These are phyloP conservation scores for Sugiyamaella floridensis DNA, from an alignment of 805 yeast species.

Conservation along the genomic window DNA sequence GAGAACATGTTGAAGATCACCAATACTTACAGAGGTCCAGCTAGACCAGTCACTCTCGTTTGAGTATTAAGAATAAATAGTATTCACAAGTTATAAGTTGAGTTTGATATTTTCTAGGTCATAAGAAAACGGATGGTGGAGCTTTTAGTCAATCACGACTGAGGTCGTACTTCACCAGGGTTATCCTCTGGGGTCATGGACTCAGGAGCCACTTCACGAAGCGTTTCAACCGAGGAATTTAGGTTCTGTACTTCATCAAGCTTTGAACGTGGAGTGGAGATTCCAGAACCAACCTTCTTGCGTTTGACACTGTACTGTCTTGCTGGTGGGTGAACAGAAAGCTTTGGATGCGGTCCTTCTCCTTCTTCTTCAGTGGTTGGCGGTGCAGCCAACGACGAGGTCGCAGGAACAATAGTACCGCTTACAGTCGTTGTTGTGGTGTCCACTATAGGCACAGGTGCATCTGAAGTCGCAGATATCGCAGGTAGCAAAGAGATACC, in stretches of 20 bases:
- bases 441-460: not conserved
- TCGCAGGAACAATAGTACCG: not conserved
- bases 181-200: not conserved
- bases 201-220: not conserved
- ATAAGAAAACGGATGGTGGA: no score
- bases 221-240: not conserved
- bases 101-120: no score
- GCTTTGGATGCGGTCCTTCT: not conserved
- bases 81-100: no score
- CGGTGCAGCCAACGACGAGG: not conserved
- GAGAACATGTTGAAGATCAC: no score
- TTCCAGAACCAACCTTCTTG: not conserved
- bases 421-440: not conserved
- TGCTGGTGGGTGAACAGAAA: not conserved
- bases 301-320: constrained; percentile 3
- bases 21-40: no score
- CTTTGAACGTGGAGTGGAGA: not conserved
- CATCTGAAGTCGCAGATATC: not conserved
- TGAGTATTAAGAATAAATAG: no score
- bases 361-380: not conserved
- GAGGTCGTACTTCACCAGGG: not conserved
- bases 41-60: no score
- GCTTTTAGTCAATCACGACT: not conserved
- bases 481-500: not conserved
- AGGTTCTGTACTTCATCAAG: not conserved